A percentile compares a stretch with the other conserved stretches of the same genome.
Evolutionary conservation across 2,329 filamentous ascomycete species (phyloP).

Genomic region (Podosphaera xanthii): DNA sequence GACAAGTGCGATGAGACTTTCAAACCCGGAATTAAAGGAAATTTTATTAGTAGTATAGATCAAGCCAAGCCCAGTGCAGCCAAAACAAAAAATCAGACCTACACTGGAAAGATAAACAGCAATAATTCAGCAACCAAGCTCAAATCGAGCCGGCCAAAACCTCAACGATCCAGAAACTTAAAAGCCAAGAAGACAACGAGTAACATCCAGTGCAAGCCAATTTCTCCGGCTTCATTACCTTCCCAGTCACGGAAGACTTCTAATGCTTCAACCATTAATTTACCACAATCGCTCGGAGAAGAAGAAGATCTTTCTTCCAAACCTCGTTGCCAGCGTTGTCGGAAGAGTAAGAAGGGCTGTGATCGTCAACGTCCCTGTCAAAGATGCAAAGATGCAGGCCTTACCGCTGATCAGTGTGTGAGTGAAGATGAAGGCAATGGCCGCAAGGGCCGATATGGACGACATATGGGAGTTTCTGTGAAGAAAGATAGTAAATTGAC

Average conservation of each 20-base stretch:
- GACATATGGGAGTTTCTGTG: slow-evolving; percentile 45
- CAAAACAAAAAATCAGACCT: slow-evolving; percentile 20
- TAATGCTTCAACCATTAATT: slow-evolving; percentile 32
- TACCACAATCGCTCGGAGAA: slow-evolving; percentile 34
- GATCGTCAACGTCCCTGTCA: slow-evolving; percentile 90
- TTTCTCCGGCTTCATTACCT: slow-evolving; percentile 44
- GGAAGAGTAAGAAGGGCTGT: slow-evolving; percentile 98
- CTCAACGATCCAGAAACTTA: slow-evolving; percentile 11
- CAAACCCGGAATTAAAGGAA: slow-evolving; percentile 11
- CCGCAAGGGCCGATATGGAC: slow-evolving; percentile 74
- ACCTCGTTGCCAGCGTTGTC: slow-evolving; percentile 89
- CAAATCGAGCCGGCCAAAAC: slow-evolving; percentile 24
- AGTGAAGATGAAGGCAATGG: slow-evolving; percentile 97
- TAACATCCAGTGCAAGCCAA: slow-evolving; percentile 22
- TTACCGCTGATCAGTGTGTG: slow-evolving; percentile 79
- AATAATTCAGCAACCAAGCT: slow-evolving; percentile 20
- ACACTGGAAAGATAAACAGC: slow-evolving; percentile 20
- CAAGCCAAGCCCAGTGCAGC: slow-evolving; percentile 15
- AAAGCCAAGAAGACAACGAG: slow-evolving; percentile 29
- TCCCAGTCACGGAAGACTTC: slow-evolving; percentile 55
- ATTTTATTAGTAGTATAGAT: slow-evolving; percentile 8
- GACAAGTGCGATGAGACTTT: slow-evolving; percentile 19
- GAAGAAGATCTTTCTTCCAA: slow-evolving; percentile 88
- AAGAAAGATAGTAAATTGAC: slow-evolving; percentile 29
- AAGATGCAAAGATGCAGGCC: slow-evolving; percentile 85